Evolutionary conservation across 345 rosid species (phyloP).

Genomic region (Eucalyptus curtisii): DNA sequence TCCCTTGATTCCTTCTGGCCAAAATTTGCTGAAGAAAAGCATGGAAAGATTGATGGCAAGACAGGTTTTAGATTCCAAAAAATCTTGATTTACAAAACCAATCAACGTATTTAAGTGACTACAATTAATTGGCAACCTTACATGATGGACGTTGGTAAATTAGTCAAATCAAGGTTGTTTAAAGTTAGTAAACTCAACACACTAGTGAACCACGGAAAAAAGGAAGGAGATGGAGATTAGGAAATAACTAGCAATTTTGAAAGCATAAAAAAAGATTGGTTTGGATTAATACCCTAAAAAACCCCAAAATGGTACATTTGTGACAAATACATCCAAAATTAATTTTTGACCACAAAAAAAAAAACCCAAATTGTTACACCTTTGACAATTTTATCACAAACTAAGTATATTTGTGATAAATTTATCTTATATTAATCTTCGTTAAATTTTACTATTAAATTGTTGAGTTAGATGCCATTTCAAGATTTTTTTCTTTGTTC

Average conservation of each 20-base stretch:
- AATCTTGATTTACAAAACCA: no score
- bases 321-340: accelerated
- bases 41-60: no score
- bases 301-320: accelerated
- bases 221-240: background rate
- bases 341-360: no score
- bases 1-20: no score
- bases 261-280: accelerated
- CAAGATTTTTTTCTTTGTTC: no score
- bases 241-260: no score
- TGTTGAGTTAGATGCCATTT: no score
- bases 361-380: accelerated
- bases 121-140: background rate
- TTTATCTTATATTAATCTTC: no score
- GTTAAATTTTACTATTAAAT: accelerated
- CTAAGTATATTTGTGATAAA: accelerated
- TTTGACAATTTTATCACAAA: accelerated
- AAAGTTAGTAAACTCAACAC: background rate
- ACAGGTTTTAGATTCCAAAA: accelerated
- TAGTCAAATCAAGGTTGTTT: background rate
- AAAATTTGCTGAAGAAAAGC: no score
- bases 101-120: background rate
- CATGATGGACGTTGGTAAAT: background rate
- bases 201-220: background rate
- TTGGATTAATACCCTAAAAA: no score